phyloP scores from a whole-genome alignment of 176 grass and related monocot genomes.

The Areca catechu region DNA sequence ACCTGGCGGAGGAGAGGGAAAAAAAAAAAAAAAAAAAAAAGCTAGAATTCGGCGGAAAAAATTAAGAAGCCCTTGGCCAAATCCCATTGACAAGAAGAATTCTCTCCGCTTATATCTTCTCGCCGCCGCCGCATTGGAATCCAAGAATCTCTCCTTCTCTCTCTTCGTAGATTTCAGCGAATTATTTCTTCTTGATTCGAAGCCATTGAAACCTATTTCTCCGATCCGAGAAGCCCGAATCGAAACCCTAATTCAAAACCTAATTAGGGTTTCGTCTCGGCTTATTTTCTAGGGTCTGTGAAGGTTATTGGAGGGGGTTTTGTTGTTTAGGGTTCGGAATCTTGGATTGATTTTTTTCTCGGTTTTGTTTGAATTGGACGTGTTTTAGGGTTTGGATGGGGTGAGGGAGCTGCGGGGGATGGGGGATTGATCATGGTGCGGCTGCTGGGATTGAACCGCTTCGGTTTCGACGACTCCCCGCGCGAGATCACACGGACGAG shows the following conservation, averaged over 20 bases:
- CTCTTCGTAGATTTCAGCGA: too few species aligned
- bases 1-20: slow-evolving; percentile 29
- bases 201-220: too few species aligned
- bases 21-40: slow-evolving; percentile 16
- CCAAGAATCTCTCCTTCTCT: too few species aligned
- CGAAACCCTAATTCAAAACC: background rate
- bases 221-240: too few species aligned
- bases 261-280: slow-evolving; percentile 19
- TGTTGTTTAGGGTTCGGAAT: slow-evolving; percentile 24
- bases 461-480: slow-evolving; percentile 76
- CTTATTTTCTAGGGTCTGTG: background rate
- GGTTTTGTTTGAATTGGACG: background rate
- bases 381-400: slow-evolving; percentile 6
- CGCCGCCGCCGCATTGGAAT: too few species aligned
- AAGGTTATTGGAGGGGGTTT: background rate
- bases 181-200: too few species aligned
- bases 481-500: slow-evolving; percentile 58
- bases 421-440: slow-evolving; percentile 62
- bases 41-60: slow-evolving; percentile 6
- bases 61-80: background rate
- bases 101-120: background rate
- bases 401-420: slow-evolving; percentile 6
- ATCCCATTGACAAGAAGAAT: slow-evolving; percentile 8
- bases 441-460: slow-evolving; percentile 63
- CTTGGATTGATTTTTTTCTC: slow-evolving; percentile 8